Evolutionary conservation across 805 yeast species (phyloP).

Genomic region (Metschnikowia peoriensis): DNA sequence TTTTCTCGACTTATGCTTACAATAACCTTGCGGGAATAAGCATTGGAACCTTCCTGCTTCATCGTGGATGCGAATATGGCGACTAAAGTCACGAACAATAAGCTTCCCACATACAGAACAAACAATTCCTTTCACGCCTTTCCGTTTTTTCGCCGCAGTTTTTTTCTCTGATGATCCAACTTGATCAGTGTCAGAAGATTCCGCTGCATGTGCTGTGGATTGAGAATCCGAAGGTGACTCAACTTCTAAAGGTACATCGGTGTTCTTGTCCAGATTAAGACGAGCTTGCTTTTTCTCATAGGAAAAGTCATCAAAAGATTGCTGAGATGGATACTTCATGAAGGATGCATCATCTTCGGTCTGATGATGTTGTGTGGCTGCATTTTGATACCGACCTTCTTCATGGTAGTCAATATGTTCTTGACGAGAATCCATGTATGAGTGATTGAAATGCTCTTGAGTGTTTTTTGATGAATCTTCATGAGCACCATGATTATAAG

Average conservation of each 20-base stretch:
- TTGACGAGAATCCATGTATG: neutral
- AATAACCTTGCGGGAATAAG: constrained; percentile 37
- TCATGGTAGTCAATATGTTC: neutral
- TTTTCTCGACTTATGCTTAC: constrained; percentile 42
- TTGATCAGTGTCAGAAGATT: constrained; percentile 3
- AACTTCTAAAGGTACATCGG: neutral
- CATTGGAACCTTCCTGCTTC: constrained; percentile 44
- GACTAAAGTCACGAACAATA: constrained; percentile 39
- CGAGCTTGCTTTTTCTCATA: neutral
- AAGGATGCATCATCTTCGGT: constrained; percentile 1
- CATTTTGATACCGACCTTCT: neutral
- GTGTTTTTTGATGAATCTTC: neutral
- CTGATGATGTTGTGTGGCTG: neutral
- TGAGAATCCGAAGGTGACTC: constrained; percentile 1
- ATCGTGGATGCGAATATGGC: constrained; percentile 45
- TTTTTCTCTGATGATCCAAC: constrained; percentile 7
- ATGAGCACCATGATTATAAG: neutral
- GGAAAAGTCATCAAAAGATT: neutral
- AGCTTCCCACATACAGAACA: constrained; percentile 41
- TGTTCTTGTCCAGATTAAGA: neutral
- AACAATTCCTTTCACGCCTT: constrained; percentile 34
- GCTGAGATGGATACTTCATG: neutral
- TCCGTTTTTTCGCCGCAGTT: constrained; percentile 23
- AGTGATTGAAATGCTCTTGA: neutral
- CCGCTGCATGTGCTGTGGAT: neutral